These are phyloP conservation scores for Teunomyces tritomae DNA, from an alignment of 805 yeast species.

Conservation along the genomic window DNA sequence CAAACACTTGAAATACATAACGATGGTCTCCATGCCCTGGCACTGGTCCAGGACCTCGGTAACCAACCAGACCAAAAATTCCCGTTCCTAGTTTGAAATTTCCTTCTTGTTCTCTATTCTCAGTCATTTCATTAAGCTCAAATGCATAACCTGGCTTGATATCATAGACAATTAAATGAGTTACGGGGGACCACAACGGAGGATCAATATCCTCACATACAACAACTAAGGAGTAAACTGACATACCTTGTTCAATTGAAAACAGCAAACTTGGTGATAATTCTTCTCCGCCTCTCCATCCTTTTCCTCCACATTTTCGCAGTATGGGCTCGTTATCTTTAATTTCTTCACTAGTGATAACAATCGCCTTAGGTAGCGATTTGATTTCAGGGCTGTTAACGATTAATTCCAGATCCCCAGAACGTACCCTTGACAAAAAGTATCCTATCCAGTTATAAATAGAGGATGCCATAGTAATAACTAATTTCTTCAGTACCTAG, in stretches of 20 bases:
- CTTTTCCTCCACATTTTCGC: slow-evolving; percentile 7
- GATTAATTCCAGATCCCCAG: background rate
- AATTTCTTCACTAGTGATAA: slow-evolving; percentile 10
- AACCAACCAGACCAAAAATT: slow-evolving; percentile 5
- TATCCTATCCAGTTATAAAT: background rate
- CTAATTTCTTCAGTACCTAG: too few relatives aligned
- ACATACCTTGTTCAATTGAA: background rate
- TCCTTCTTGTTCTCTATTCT: background rate
- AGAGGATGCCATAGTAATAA: background rate
- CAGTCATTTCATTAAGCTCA: slow-evolving; percentile 6
- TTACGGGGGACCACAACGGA: slow-evolving; percentile 10
- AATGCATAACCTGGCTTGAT: slow-evolving; percentile 6
- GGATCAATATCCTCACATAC: slow-evolving; percentile 14
- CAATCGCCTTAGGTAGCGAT: background rate
- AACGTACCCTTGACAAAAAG: background rate
- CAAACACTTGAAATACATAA: slow-evolving; percentile 14
- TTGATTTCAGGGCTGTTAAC: background rate
- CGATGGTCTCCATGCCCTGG: slow-evolving; percentile 14
- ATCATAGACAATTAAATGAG: slow-evolving; percentile 12
- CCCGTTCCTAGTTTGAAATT: slow-evolving; percentile 10
- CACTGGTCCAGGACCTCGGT: slow-evolving; percentile 12
- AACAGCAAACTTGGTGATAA: slow-evolving; percentile 9
- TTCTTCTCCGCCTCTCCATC: slow-evolving; percentile 9
- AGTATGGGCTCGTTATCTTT: slow-evolving; percentile 12
- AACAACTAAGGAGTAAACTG: slow-evolving; percentile 9